These are phyloP conservation scores for Pulveroboletus ridleyi DNA, from an alignment of 1,284 basidiomycete species.

Conservation along the genomic window DNA sequence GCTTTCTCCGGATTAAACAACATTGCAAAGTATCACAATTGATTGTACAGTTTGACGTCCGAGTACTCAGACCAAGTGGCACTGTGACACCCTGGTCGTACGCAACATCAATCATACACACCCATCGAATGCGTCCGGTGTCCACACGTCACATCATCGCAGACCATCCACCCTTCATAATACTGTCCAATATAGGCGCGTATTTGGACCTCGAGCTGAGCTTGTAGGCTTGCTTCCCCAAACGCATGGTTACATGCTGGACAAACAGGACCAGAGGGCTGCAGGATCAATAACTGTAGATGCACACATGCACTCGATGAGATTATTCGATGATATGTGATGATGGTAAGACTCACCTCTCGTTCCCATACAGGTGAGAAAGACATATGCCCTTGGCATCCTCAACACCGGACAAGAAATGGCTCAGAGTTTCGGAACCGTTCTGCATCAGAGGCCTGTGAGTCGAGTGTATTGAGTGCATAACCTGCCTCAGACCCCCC, in stretches of 20 bases:
- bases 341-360: conserved; percentile 50
- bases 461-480: conserved; percentile 86
- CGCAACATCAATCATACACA: conserved; percentile 87
- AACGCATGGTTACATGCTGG: conserved; percentile 67
- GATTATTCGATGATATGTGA: background rate
- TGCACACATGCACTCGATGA: background rate
- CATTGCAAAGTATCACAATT: conserved; percentile 82
- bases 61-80: conserved; percentile 85
- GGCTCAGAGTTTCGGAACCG: conserved; percentile 81
- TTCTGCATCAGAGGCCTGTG: conserved; percentile 89
- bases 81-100: conserved; percentile 73
- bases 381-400: conserved; percentile 67
- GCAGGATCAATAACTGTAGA: conserved; percentile 54
- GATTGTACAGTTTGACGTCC: conserved; percentile 85
- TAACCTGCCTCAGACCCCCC: conserved; percentile 63
- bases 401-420: conserved; percentile 77
- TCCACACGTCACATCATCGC: conserved; percentile 87
- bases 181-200: conserved; percentile 81
- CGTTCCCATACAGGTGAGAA: conserved; percentile 76
- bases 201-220: conserved; percentile 90
- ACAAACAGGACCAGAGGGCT: conserved; percentile 57
- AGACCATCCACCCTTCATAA: conserved; percentile 91
- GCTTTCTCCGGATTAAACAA: conserved; percentile 82
- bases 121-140: conserved; percentile 90
- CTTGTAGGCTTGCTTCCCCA: conserved; percentile 67